Base-by-base conservation (phyloP, 495 filamentous ascomycete genomes). In the Neurospora sp. region DNA sequence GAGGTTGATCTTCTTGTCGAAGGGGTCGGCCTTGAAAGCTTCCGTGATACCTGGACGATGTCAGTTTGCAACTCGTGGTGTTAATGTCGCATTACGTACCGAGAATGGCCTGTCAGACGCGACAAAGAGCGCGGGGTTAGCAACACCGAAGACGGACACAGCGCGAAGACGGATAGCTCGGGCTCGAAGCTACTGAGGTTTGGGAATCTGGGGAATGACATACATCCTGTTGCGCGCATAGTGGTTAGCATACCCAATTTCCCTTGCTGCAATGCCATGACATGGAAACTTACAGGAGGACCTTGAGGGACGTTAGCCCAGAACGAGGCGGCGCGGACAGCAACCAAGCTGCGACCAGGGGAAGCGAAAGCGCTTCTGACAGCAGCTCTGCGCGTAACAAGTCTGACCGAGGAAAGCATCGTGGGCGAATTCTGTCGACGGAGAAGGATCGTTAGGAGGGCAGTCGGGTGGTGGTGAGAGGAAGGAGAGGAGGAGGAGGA, bases 11-110 rank as follows among this genome's bases (percentile, higher is more conserved):
- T 99, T 99, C 84, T 95, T 88, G 71, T 90, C 84, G 83, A 96
- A 93, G 75, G 84, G 87, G 80, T 99, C 95, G 79, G 94, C 93
- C 88, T 98, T 99, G 92, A 96, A 99, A 70, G 96, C 96, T 86
- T 99, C 96, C 71, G 96, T 98, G 86, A 99, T 96, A 85, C 95
- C 95, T 88, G 75, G 17, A 39, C 70, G 73, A 45, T 66, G 75
- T 72, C 36, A 76, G 76, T 59, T 75, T 31, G 37, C 13, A 37
- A 76, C 38, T 74, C 66, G 21, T 45, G 0, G 39, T 48, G 34
- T 45, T 71, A 70, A 70, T 54, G 19, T 36, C 70, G 45, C 37
- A 54, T 73, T 71, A 77, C 86, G 83, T 86, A 91, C 90, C 90
- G 36, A 94, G 88, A 84, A 95, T 94, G 69, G 91, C 92, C 92